Evolutionary conservation across 2,329 filamentous ascomycete genomes (phyloP).

Genomic region (Pseudogymnoascus sp.): DNA sequence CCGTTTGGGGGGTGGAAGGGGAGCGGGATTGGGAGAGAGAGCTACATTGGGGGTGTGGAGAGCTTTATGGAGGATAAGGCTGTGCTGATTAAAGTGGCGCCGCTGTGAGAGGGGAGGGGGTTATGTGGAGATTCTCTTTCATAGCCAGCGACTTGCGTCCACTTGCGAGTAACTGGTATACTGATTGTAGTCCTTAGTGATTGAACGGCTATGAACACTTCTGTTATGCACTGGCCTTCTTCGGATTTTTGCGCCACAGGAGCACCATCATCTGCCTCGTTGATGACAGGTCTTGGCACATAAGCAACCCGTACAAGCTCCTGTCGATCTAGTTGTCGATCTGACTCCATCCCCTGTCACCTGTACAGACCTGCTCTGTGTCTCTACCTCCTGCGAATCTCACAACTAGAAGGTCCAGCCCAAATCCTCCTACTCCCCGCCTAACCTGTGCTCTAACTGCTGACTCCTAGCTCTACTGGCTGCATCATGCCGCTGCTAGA

Average conservation of each 20-base stretch:
- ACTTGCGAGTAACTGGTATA: no score
- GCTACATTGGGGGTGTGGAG: conserved; percentile 16
- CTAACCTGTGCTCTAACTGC: no score
- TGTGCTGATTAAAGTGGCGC: conserved; percentile 18
- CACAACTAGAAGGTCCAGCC: no score
- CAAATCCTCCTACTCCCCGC: no score
- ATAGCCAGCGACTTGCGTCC: background rate
- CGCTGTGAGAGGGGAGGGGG: background rate
- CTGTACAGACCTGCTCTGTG: no score
- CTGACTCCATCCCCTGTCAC: background rate
- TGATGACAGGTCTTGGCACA: background rate
- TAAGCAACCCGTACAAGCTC: background rate
- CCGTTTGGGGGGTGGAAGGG: conserved; percentile 24
- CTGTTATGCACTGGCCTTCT: no score
- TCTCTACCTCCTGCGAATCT: no score
- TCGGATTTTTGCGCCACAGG: background rate
- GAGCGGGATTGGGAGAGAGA: conserved; percentile 19
- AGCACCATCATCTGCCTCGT: background rate
- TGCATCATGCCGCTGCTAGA: no score
- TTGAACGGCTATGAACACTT: no score
- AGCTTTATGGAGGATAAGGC: conserved; percentile 22
- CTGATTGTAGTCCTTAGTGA: no score
- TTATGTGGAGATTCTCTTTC: background rate
- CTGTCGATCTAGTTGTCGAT: background rate
- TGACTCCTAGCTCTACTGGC: no score